A percentile compares a stretch with the other conserved stretches of the same genome.
phyloP scores from a whole-genome alignment of 1,284 basidiomycete species.

The Gomphus bonarii region DNA sequence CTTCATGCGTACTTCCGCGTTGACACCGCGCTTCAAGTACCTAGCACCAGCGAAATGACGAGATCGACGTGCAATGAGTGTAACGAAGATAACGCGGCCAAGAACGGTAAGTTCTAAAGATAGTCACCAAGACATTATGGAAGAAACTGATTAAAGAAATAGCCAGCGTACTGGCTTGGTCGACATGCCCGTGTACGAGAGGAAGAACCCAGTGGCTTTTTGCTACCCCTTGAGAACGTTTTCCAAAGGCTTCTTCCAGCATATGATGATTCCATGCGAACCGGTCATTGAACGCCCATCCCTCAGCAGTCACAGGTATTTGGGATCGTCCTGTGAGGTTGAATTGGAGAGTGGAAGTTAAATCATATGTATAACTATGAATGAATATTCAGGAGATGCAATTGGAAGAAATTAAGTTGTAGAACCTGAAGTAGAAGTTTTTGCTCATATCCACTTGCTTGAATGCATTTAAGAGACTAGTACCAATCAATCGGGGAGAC shows the following conservation, averaged over 20 bases:
- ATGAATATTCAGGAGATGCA: not conserved
- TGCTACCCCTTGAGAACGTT: conserved; percentile 28
- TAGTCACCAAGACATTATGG: not conserved
- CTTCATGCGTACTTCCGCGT: conserved; percentile 57
- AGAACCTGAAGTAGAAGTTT: conserved; percentile 97
- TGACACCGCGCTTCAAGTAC: conserved; percentile 91
- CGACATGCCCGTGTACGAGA: conserved; percentile 91
- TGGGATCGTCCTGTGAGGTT: conserved; percentile 62
- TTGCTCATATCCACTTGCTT: conserved; percentile 97
- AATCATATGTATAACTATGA: conserved; percentile 86
- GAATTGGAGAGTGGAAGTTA: conserved; percentile 90
- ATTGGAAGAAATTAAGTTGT: not conserved
- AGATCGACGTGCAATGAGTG: conserved; percentile 88
- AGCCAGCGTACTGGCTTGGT: conserved; percentile 82
- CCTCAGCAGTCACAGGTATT: conserved; percentile 20
- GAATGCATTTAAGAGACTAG: conserved; percentile 76
- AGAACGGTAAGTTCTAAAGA: conserved; percentile 79
- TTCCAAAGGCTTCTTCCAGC: conserved; percentile 56
- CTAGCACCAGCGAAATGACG: conserved; percentile 94
- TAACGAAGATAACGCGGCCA: conserved; percentile 86
- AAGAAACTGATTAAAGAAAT: not conserved
- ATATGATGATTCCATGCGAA: conserved; percentile 97
- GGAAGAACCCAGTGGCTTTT: conserved; percentile 84
- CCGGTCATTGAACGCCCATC: conserved; percentile 74
- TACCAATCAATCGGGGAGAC: conserved; percentile 17